Percentiles rank a stretch among this genome's conserved stretches.
Conservation (phyloP, 805 yeast genomes). For the Blastobotrys muscicola region DNA sequence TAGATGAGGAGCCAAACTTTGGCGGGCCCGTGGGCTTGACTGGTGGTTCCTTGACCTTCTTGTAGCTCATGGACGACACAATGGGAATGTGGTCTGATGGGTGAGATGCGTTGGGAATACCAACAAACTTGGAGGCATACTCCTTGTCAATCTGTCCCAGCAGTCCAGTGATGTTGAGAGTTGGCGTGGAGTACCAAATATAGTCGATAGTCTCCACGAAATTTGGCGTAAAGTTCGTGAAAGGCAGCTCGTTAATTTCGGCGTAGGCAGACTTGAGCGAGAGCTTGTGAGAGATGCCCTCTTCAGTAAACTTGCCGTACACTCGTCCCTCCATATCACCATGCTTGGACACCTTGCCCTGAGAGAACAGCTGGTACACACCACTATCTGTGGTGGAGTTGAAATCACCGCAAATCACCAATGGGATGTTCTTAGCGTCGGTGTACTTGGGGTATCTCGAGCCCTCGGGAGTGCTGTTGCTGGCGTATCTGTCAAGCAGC, state of each 20-base stretch:
- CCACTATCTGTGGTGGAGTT: slow-evolving; percentile 83
- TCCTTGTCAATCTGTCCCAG: slow-evolving; percentile 76
- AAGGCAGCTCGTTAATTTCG: slow-evolving; percentile 79
- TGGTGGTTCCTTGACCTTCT: slow-evolving; percentile 18
- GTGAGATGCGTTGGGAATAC: slow-evolving; percentile 87
- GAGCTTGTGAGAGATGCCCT: slow-evolving; percentile 76
- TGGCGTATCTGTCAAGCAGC: slow-evolving; percentile 41
- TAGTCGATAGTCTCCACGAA: slow-evolving; percentile 92
- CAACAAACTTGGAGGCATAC: slow-evolving; percentile 68
- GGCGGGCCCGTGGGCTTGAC: slow-evolving; percentile 14
- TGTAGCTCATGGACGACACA: slow-evolving; percentile 66
- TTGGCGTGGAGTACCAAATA: slow-evolving; percentile 82
- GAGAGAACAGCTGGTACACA: slow-evolving; percentile 80
- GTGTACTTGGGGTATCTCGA: slow-evolving; percentile 30
- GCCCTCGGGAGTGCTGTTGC: slow-evolving; percentile 24
- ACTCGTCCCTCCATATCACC: slow-evolving; percentile 75
- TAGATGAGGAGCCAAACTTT: slow-evolving; percentile 12
- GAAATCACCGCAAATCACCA: slow-evolving; percentile 90
- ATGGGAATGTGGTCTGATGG: slow-evolving; percentile 95
- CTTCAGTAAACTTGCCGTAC: slow-evolving; percentile 82
- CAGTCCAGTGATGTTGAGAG: slow-evolving; percentile 75
- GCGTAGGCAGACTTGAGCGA: slow-evolving; percentile 79
- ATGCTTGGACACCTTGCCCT: slow-evolving; percentile 72
- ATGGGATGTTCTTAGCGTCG: slow-evolving; percentile 49
- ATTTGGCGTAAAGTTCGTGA: slow-evolving; percentile 88